phyloP scores from a whole-genome alignment of 2,329 filamentous ascomycete genomes.

The Elsinoe fawcettii region DNA sequence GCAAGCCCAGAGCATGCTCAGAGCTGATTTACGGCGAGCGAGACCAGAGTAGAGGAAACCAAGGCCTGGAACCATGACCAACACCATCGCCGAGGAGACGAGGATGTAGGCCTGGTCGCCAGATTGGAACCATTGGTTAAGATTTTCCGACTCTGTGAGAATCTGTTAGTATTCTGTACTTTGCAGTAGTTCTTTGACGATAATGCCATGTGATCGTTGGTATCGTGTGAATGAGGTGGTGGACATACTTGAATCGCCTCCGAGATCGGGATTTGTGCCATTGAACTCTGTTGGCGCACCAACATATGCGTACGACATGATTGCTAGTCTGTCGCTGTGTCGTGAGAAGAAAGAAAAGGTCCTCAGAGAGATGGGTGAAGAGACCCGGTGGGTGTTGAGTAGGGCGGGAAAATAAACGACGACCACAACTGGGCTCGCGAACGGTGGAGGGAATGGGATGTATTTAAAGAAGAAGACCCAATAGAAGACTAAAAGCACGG shows the following conservation, averaged over 20 bases:
- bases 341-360: constrained; percentile 18
- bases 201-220: neutral
- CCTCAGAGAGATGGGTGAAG: neutral
- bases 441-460: constrained; percentile 2
- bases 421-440: constrained; percentile 6
- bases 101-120: constrained; percentile 95
- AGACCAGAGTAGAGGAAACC: constrained; percentile 96
- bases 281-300: constrained; percentile 41
- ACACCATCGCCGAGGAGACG: constrained; percentile 80
- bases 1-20: constrained; percentile 94
- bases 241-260: constrained; percentile 70
- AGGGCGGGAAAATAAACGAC: constrained; percentile 6
- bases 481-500: constrained; percentile 6
- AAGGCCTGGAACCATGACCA: constrained; percentile 94
- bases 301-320: constrained; percentile 44
- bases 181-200: neutral
- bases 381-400: neutral
- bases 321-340: constrained; percentile 23
- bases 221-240: neutral
- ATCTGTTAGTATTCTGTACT: neutral
- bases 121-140: constrained; percentile 91
- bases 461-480: constrained; percentile 8
- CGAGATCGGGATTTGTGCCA: constrained; percentile 52
- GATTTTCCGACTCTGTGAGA: constrained; percentile 63
- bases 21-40: constrained; percentile 91